Conservation (phyloP, 148 eudicot genomes). For the Rhododendron simsii region DNA sequence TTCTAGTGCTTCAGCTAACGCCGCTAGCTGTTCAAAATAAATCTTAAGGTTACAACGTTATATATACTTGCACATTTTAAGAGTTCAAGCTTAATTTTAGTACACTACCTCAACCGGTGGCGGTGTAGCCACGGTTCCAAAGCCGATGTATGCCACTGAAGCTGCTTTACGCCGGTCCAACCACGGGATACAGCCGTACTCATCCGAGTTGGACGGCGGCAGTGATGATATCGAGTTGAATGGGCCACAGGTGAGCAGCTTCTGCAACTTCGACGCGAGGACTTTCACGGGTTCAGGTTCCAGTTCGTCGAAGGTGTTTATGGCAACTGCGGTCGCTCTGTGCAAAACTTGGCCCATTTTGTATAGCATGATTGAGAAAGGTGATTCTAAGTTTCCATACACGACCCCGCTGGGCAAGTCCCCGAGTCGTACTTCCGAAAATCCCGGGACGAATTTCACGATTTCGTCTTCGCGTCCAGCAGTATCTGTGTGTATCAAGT, state of each 20-base stretch:
- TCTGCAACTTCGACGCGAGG: constrained; percentile 38
- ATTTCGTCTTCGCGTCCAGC: constrained; percentile 24
- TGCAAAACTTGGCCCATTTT: constrained; percentile 40
- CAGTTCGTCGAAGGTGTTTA: constrained; percentile 52
- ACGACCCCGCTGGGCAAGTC: constrained; percentile 48
- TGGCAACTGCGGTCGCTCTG: constrained; percentile 34
- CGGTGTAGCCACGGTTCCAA: constrained; percentile 42
- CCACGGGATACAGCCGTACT: constrained; percentile 47
- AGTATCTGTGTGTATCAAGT: constrained; percentile 10
- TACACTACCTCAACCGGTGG: constrained; percentile 33
- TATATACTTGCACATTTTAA: neutral
- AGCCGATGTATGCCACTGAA: constrained; percentile 54
- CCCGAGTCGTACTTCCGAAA: constrained; percentile 26
- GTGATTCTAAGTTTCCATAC: constrained; percentile 36
- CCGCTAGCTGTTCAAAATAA: constrained; percentile 5
- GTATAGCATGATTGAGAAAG: constrained; percentile 46
- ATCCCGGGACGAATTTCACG: constrained; percentile 43
- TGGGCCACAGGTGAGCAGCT: constrained; percentile 51
- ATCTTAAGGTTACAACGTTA: neutral
- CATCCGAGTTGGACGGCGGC: constrained; percentile 6
- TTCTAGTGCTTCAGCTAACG: constrained; percentile 53
- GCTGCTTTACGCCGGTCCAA: constrained; percentile 29
- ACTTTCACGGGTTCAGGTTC: constrained; percentile 26
- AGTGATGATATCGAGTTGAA: constrained; percentile 34
- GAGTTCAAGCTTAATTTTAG: neutral